Evolutionary conservation across 352 stramenopile species (phyloP), one percentile per base, ranked within the genome.

Genomic region (Pythium phragmiticola): DNA sequence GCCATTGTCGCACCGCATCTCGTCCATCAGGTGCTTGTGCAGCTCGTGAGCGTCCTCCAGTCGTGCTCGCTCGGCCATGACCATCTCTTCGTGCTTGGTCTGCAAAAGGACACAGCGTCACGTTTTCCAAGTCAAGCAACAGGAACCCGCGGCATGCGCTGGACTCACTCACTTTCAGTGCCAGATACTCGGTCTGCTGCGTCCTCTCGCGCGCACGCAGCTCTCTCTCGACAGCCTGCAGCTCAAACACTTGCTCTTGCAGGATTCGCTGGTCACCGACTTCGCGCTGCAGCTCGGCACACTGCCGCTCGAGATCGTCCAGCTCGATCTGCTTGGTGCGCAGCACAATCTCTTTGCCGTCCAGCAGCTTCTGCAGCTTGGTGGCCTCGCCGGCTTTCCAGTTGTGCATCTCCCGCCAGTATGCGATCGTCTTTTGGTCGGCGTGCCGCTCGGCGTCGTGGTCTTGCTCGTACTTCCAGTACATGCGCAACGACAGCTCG

Each of bases 401-500:
- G 3, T 78, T 62, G 45, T 82, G 72, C 42, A 83, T 73, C 11
- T 87, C 77, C 12, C 77, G 72, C 81, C 81, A 90, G 48, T 76
- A 70, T 21, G 64, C 42, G 21, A 80, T 72, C 11, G 75, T 67
- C 0, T 51, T 63, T 52, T 77, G 87, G 47, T 90, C 78, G 7
- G 77, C 72, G 28, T 43, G 70, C 14, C 79, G 77, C 52, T 88
- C 75, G 7, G 63, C 71, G 17, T 76, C 80, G 6, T 72, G 76
- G 9, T 81, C 72, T 12, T 82, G 69, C 17, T 88, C 79, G 49
- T 90, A 92, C 11, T 75, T 76, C 79, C 82, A 90, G 51, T 90
- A 92, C 63, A 92, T 73, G 0, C 79, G 70, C 50, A 92, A 19
- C 3, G 83, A 87, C 39, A 88, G 72, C 63, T 89, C 83, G n/a